Percentiles rank a stretch among this genome's conserved stretches.
Evolutionary conservation across 2,329 filamentous ascomycete genomes (phyloP).

Genomic region (Phyllosticta ampelicida): DNA sequence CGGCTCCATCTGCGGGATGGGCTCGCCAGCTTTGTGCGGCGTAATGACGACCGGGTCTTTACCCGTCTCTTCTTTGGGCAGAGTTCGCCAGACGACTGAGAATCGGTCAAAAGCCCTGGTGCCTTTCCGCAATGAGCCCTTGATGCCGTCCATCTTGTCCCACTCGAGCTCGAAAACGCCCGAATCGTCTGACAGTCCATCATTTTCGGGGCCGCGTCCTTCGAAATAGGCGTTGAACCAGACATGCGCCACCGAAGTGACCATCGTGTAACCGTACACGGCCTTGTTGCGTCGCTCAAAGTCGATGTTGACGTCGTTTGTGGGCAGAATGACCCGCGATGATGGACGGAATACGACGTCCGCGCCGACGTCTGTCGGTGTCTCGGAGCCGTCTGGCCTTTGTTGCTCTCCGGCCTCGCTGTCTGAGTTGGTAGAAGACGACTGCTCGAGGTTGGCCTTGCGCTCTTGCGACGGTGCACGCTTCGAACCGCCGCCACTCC

Average conservation of each 20-base stretch:
- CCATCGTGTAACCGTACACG: conserved; percentile 69
- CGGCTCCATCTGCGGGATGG: conserved; percentile 57
- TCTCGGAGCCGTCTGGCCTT: neutral
- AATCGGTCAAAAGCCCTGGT: conserved; percentile 70
- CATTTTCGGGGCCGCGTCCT: conserved; percentile 60
- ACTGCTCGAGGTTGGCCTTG: conserved; percentile 7
- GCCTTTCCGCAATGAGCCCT: conserved; percentile 75
- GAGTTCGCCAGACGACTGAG: conserved; percentile 68
- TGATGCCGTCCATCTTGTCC: conserved; percentile 85
- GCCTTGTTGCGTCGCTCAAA: conserved; percentile 78
- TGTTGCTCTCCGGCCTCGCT: neutral
- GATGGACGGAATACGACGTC: conserved; percentile 70
- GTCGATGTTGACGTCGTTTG: conserved; percentile 81
- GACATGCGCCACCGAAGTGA: conserved; percentile 84
- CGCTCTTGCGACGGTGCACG: conserved; percentile 10
- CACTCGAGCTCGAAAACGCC: conserved; percentile 64
- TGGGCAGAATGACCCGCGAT: conserved; percentile 58
- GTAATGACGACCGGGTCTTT: conserved; percentile 40
- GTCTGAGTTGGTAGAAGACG: neutral
- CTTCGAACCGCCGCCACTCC: conserved; percentile 14
- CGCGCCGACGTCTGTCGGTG: conserved; percentile 27
- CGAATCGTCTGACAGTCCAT: conserved; percentile 54
- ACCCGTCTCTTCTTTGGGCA: conserved; percentile 21
- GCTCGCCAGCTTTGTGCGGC: conserved; percentile 56
- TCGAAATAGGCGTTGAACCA: conserved; percentile 98